Percentiles rank a stretch among this genome's conserved stretches.
These are phyloP conservation scores for Phaeomoniella chlamydospora DNA, from an alignment of 2,329 filamentous ascomycete genomes.

Conservation along the genomic window DNA sequence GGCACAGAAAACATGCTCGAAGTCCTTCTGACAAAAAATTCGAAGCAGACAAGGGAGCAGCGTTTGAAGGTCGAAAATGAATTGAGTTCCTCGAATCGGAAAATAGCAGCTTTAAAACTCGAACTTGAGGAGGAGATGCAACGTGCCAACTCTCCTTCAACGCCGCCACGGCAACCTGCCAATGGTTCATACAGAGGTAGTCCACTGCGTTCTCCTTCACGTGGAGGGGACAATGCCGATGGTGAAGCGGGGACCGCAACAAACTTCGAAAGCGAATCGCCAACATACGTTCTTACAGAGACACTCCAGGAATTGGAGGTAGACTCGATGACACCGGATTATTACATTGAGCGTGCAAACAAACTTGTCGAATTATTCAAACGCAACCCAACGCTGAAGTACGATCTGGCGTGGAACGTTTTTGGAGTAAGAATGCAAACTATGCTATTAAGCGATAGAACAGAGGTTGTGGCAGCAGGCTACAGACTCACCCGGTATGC, in stretches of 20 bases:
- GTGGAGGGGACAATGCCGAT: slow-evolving; percentile 28
- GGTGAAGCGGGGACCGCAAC: slow-evolving; percentile 39
- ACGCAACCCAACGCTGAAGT: slow-evolving; percentile 81
- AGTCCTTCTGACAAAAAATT: slow-evolving; percentile 84
- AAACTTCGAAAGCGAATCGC: slow-evolving; percentile 63
- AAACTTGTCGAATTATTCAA: slow-evolving; percentile 94
- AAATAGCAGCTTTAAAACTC: slow-evolving; percentile 44
- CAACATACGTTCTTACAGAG: slow-evolving; percentile 80
- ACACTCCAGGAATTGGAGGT: slow-evolving; percentile 79
- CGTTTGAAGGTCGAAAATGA: slow-evolving; percentile 70
- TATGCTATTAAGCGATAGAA: slow-evolving; percentile 89
- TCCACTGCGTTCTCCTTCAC: slow-evolving; percentile 36
- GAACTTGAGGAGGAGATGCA: slow-evolving; percentile 47
- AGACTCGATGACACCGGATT: slow-evolving; percentile 78
- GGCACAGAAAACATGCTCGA: slow-evolving; percentile 97
- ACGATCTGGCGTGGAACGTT: slow-evolving; percentile 89
- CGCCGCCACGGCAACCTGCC: slow-evolving; percentile 31
- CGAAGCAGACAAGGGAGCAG: slow-evolving; percentile 86
- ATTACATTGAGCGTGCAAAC: slow-evolving; percentile 88
- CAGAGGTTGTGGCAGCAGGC: slow-evolving; percentile 87
- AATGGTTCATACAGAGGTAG: slow-evolving; percentile 44
- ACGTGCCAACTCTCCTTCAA: slow-evolving; percentile 38
- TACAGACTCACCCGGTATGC: slow-evolving; percentile 90
- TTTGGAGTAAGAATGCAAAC: slow-evolving; percentile 89
- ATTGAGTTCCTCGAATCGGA: slow-evolving; percentile 72